Base-by-base conservation (phyloP, 768 basidiomycete genomes). In the Phallus indusiatus region DNA sequence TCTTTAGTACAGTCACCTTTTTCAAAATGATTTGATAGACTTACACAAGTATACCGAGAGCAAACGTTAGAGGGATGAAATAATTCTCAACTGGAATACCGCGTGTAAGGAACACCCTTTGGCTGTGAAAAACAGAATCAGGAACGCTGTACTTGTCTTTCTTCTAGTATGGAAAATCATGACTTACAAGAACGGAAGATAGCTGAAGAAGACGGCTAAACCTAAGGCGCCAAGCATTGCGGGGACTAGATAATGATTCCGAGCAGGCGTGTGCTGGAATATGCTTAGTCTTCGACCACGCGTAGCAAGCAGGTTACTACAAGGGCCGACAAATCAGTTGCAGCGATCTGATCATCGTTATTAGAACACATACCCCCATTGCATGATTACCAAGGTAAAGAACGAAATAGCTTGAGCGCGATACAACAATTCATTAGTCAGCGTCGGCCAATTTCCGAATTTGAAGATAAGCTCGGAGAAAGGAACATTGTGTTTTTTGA, bases 321-420 rank as follows among this genome's bases (percentile, higher is more conserved):
- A 12, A 6, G 14, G 21, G 11, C 7, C 17, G 37, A 28, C 2
- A 18, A 8, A 18, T 16, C 28, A 18, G 35, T n/a, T 28, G n/a
- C 47, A 42, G 18, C 55, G 33, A 28, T 17, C 14, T 17, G 6
- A 4, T 53, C 2, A n/a, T 57, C 55, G 21, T 56, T 21, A 35
- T 47, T 51, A 60, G 9, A 57, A 12, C 21, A 36, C 57, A 16
- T 53, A 59, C 37, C 79, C 80, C 76, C 77, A 82, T 69, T 84
- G 84, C 79, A 82, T 82, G 55, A 81, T 70, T 37, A 81, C 74
- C 6, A 82, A 69, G 17, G 77, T 75, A 65, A 78, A 76, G 67
- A 76, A 77, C 60, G 76, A 82, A 22, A 83, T 71, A 35, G 74
- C 78, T 67, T 83, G 81, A 6, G 81, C 81, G 24, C 71, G 67